Percentiles rank a stretch among this genome's conserved stretches.
These are phyloP conservation scores for Yamadazyma aaseri DNA, from an alignment of 1,139 yeast species.

Conservation along the genomic window DNA sequence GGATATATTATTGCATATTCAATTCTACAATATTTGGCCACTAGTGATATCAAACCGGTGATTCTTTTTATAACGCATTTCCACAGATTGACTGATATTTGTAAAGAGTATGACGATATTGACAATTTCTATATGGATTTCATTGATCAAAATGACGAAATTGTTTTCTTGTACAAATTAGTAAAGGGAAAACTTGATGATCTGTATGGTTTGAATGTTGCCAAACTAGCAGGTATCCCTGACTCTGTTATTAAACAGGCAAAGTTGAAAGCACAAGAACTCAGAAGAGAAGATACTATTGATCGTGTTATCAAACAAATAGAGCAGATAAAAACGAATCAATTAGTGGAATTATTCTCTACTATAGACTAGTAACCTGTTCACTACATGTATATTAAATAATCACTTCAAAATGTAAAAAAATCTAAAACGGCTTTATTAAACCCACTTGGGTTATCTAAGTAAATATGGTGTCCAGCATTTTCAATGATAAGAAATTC, in stretches of 20 bases:
- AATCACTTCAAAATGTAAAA: conserved; percentile 15
- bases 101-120: conserved; percentile 38
- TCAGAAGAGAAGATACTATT: conserved; percentile 34
- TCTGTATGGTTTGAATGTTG: conserved; percentile 80
- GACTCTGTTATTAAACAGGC: conserved; percentile 51
- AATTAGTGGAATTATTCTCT: conserved; percentile 4
- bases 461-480: conserved; percentile 45
- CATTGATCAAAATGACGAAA: conserved; percentile 44
- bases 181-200: conserved; percentile 58
- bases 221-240: conserved; percentile 66
- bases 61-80: conserved; percentile 86
- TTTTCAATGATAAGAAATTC: conserved; percentile 26
- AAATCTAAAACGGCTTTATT: conserved; percentile 29
- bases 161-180: conserved; percentile 62
- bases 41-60: conserved; percentile 46
- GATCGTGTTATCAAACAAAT: conserved; percentile 6
- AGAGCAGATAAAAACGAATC: conserved; percentile 1
- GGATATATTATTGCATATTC: conserved; percentile 87
- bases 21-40: conserved; percentile 62
- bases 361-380: background rate
- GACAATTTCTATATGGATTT: conserved; percentile 78
- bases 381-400: too few species aligned
- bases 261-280: conserved; percentile 38
- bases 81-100: conserved; percentile 64
- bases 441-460: conserved; percentile 38